Percentiles rank a stretch among this genome's conserved stretches.
Conservation (phyloP, 2,329 filamentous ascomycete genomes). For the Tolypocladium tropicale region DNA sequence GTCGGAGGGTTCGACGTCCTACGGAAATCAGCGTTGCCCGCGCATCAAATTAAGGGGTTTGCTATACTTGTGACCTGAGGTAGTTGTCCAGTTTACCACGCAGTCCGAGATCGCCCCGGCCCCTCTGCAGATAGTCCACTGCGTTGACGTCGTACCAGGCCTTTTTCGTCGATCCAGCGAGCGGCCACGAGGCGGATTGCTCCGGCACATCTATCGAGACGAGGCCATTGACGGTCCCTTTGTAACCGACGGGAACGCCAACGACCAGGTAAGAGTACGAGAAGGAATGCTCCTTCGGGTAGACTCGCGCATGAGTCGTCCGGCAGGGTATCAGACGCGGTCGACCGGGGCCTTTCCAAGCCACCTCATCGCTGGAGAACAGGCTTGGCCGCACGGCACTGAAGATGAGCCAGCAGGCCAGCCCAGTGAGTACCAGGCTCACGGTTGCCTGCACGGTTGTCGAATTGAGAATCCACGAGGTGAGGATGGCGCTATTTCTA, state of each 20-base stretch:
- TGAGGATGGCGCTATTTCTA: background rate
- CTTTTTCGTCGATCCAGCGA: constrained; percentile 9
- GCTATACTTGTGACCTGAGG: constrained; percentile 43
- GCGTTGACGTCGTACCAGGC: constrained; percentile 51
- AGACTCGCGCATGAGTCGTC: constrained; percentile 56
- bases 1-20: constrained; percentile 46
- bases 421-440: too few species aligned
- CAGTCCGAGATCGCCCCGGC: constrained; percentile 39
- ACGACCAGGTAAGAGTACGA: constrained; percentile 60
- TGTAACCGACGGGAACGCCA: constrained; percentile 56
- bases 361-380: background rate
- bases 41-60: background rate
- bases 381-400: background rate
- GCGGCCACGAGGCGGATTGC: background rate
- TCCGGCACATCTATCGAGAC: constrained; percentile 34
- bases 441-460: background rate
- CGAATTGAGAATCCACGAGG: background rate
- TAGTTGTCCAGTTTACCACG: constrained; percentile 53
- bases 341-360: constrained; percentile 5
- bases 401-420: background rate
- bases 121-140: constrained; percentile 50
- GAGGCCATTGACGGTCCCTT: constrained; percentile 43
- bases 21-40: constrained; percentile 7
- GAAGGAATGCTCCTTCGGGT: constrained; percentile 59
- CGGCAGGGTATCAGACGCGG: constrained; percentile 53